Base-by-base conservation (phyloP, 495 filamentous ascomycete genomes). In the Xylaria scruposa region DNA sequence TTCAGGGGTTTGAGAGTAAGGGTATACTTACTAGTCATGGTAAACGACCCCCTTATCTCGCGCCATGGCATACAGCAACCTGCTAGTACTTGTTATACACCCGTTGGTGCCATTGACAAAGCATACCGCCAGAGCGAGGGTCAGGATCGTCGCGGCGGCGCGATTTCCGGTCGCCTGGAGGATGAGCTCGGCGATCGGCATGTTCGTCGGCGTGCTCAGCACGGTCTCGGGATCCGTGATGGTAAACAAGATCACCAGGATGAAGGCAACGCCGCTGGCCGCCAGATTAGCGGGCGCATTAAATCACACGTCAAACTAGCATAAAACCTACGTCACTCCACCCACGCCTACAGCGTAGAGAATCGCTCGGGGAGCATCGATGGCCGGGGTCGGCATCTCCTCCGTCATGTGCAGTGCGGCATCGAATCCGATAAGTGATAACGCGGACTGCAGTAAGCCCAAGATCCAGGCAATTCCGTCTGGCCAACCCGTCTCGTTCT, bases 391-490 rank as follows among this genome's bases (percentile, higher is more conserved):
- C 24, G 82, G 82, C 72, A 84, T 83, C 75, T 84, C 82, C 71
- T 84, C 88, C 19, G 87, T 85, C 87, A 91, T 89, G 66, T 90
- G 89, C 26, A 89, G 84, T 19, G 88, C 89, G 19, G 88, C 88
- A 76, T 91, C 89, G 71, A 87, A 91, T 2, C 88, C 89, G 4
- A 88, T 90, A 59, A 91, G 79, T 12, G 87, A 87, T 38, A 90
- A 85, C 0, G 88, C 89, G 17, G 87, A 88, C 74, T 91, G 89
- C 19, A 91, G 81, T 19, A 91, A 80, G 0, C 89, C 89, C 0
- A 89, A 81, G 51, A 91, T 86, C 89, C 89, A 91, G 3, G 87
- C 85, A 24, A 90, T 85, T 7, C 90, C 90, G 71, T 89, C 85
- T 49, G 83, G 79, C 90, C 90, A 91, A 29, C 89, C 89, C 6